Percentiles rank a stretch among this genome's conserved stretches.
Evolutionary conservation across 2,329 filamentous ascomycete genomes (phyloP).

Genomic region (Ascochyta clinopodiicola): DNA sequence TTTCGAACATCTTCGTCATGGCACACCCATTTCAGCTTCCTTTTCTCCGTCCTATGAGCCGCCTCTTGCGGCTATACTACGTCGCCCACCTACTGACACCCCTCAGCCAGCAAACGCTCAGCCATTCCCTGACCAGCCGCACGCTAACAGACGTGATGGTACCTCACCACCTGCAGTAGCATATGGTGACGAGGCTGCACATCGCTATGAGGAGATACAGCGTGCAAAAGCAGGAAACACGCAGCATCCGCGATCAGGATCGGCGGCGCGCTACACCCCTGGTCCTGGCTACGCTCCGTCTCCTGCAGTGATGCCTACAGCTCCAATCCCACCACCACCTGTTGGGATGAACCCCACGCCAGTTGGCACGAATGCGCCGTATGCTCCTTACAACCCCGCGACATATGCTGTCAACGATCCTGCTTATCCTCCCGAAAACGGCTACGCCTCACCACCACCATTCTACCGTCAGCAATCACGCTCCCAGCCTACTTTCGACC

Average conservation of each 20-base stretch:
- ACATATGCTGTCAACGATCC: conserved; percentile 33
- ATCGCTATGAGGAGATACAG: conserved; percentile 14
- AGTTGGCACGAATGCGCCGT: conserved; percentile 11
- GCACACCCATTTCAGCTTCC: conserved; percentile 38
- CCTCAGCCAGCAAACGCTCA: conserved; percentile 34
- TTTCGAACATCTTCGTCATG: conserved; percentile 29
- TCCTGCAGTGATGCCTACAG: conserved; percentile 25
- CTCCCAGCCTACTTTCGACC: conserved; percentile 40
- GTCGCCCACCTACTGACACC: conserved; percentile 42
- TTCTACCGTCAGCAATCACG: conserved; percentile 45
- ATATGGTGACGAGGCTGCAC: conserved; percentile 14
- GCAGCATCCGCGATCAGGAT: conserved; percentile 24
- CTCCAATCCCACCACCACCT: conserved; percentile 32
- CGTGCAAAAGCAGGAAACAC: conserved; percentile 10
- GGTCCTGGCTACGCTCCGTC: conserved; percentile 42
- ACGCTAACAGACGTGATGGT: not conserved
- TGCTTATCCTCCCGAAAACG: conserved; percentile 27
- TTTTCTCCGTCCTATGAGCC: conserved; percentile 47
- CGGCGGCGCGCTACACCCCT: conserved; percentile 42
- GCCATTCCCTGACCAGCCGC: conserved; percentile 10
- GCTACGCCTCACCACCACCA: conserved; percentile 41
- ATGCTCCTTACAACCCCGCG: conserved; percentile 42
- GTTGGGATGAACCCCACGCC: conserved; percentile 26
- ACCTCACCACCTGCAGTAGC: conserved; percentile 15
- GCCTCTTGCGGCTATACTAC: conserved; percentile 43